Evolutionary conservation across 139 green algal genomes (phyloP).

Genomic region (Chlamydomonas sp.): DNA sequence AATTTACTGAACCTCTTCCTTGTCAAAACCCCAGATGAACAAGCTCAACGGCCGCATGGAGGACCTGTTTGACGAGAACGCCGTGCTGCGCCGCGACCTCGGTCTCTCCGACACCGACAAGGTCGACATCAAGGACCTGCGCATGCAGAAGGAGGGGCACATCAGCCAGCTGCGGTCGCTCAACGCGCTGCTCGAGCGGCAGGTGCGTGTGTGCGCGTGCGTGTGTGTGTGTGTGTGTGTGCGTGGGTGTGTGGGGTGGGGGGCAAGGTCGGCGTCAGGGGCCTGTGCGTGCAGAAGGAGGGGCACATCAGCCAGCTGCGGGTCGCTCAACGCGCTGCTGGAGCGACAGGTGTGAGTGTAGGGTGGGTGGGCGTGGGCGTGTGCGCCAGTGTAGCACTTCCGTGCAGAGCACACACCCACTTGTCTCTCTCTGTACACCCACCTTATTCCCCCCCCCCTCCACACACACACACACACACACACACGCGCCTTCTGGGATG

Average conservation of each 20-base stretch:
- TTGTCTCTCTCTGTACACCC: too few species aligned
- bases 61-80: constrained; percentile 55
- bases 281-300: constrained; percentile 49
- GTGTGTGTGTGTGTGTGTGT: too few species aligned
- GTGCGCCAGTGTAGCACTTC: too few species aligned
- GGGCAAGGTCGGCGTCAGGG: constrained; percentile 37
- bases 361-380: too few species aligned
- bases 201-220: too few species aligned
- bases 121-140: constrained; percentile 45
- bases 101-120: constrained; percentile 27
- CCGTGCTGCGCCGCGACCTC: constrained; percentile 37
- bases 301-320: constrained; percentile 48
- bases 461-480: too few species aligned
- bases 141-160: constrained; percentile 48
- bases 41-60: constrained; percentile 40
- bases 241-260: too few species aligned
- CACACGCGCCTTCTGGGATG: too few species aligned
- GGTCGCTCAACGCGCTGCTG: constrained; percentile 45
- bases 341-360: constrained; percentile 50
- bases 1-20: not conserved
- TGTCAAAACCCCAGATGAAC: constrained; percentile 32
- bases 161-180: constrained; percentile 51
- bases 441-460: too few species aligned
- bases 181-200: constrained; percentile 52
- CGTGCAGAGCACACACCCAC: too few species aligned